Conservation (phyloP, 2,329 filamentous ascomycete species). For the Pseudogymnoascus sp. region DNA sequence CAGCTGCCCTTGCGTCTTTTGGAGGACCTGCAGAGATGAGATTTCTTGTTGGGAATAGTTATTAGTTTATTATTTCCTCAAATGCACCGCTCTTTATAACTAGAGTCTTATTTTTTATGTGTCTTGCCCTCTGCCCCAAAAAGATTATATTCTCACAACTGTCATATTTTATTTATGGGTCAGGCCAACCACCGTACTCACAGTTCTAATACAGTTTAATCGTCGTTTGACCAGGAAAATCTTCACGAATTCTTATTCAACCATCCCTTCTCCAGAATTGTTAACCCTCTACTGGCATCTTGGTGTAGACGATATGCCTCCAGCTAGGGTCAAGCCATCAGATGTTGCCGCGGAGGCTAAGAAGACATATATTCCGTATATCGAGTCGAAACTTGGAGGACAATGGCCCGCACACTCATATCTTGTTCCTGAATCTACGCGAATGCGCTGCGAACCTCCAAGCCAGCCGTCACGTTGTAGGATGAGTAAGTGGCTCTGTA, state of each 20-base stretch:
- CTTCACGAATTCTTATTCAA: neutral
- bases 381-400: slow-evolving; percentile 47
- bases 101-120: neutral
- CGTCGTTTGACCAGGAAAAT: neutral
- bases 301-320: slow-evolving; percentile 38
- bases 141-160: neutral
- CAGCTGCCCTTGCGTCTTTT: neutral
- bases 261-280: neutral
- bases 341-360: slow-evolving; percentile 70
- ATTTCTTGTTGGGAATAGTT: neutral
- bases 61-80: neutral
- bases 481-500: neutral
- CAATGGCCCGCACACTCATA: slow-evolving; percentile 51
- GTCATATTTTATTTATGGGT: slow-evolving; percentile 7
- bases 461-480: slow-evolving; percentile 13
- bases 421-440: slow-evolving; percentile 27
- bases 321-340: slow-evolving; percentile 52
- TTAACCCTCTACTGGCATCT: neutral
- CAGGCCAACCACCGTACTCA: neutral
- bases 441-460: slow-evolving; percentile 12
- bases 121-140: neutral
- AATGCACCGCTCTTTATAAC: neutral
- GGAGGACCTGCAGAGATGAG: neutral
- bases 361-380: slow-evolving; percentile 56
- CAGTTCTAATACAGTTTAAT: neutral